phyloP scores from a whole-genome alignment of 352 stramenopile genomes.

The Globisporangium cederbergense region DNA sequence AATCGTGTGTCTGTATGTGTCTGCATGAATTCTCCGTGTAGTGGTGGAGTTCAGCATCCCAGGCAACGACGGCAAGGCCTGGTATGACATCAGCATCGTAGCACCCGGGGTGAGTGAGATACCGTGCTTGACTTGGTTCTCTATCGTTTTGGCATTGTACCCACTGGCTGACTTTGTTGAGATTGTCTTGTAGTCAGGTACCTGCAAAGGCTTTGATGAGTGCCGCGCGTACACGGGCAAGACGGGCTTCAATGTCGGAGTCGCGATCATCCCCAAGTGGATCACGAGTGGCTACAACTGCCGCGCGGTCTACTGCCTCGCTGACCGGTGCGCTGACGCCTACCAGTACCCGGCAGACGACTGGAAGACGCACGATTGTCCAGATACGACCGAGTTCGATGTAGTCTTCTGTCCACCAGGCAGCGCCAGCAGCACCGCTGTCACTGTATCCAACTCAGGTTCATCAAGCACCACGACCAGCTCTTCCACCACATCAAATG shows the following conservation, averaged over 20 bases:
- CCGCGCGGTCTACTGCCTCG: slow-evolving; percentile 27
- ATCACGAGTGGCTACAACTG: slow-evolving; percentile 29
- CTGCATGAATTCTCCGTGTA: background rate
- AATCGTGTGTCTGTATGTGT: background rate
- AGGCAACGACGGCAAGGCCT: slow-evolving; percentile 13
- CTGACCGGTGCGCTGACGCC: slow-evolving; percentile 20
- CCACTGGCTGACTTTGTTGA: background rate
- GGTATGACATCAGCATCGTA: slow-evolving; percentile 19
- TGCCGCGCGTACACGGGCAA: slow-evolving; percentile 16
- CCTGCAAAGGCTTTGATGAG: slow-evolving; percentile 10
- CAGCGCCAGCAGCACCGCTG: background rate
- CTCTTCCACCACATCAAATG: background rate
- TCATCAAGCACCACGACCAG: background rate
- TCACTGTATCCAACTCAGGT: background rate
- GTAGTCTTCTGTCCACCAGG: slow-evolving; percentile 33
- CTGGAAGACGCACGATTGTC: slow-evolving; percentile 25
- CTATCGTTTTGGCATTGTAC: too few relatives aligned
- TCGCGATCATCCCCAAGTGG: slow-evolving; percentile 27
- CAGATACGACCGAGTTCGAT: slow-evolving; percentile 6
- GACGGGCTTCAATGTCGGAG: slow-evolving; percentile 39
- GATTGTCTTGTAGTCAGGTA: background rate
- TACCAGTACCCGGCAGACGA: slow-evolving; percentile 27
- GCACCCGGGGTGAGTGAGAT: background rate
- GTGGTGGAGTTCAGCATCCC: slow-evolving; percentile 17
- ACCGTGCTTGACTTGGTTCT: background rate